Evolutionary conservation across 2,329 filamentous ascomycete species (phyloP), one percentile per base, ranked within the genome.

Genomic region (Diaporthe capsici): DNA sequence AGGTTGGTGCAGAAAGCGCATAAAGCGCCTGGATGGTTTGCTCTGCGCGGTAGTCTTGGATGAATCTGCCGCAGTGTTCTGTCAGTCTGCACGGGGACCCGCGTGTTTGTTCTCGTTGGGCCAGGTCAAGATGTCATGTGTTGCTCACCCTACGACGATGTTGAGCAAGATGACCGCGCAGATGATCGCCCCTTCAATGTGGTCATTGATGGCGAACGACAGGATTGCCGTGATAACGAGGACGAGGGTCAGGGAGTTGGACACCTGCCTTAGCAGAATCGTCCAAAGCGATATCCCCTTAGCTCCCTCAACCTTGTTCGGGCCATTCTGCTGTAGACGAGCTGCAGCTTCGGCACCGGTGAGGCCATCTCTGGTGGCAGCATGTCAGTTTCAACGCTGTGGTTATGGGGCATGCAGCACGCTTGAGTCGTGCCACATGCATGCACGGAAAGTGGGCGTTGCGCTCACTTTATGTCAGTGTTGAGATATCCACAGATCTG

Each of bases 221-320:
- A 91, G 86, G 76, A 91, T 53, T 53, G 57, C n/a, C 71, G 71
- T 73, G 44, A 73, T 73, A 15, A 73, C 53, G 47, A 73, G 71
- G 22, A 73, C 92, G 82, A 93, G 88, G 78, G 93, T 95, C 84
- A 95, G 87, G 86, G 92, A 94, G 86, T 95, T 95, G 79, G 93
- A 94, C 80, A 94, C 90, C 86, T 95, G 93, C 82, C 92, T 93
- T 85, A 95, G 84, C 85, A 95, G 89, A 86, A 95, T 94, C 86
- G 93, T 90, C 91, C 92, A 94, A 84, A 93, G 81, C 84, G 93
- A 94, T 85, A 93, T 85, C 84, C 92, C 91, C 85, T 92, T 91
- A 87, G 92, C 90, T 85, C 91, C 90, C 84, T 93, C 90, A 86
- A 95, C 90, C 82, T 89, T 89, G 86, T 95, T 95, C 80, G 90